These are phyloP conservation scores for Geotrichum phurueaensis DNA, from an alignment of 1,139 yeast genomes.

Conservation along the genomic window DNA sequence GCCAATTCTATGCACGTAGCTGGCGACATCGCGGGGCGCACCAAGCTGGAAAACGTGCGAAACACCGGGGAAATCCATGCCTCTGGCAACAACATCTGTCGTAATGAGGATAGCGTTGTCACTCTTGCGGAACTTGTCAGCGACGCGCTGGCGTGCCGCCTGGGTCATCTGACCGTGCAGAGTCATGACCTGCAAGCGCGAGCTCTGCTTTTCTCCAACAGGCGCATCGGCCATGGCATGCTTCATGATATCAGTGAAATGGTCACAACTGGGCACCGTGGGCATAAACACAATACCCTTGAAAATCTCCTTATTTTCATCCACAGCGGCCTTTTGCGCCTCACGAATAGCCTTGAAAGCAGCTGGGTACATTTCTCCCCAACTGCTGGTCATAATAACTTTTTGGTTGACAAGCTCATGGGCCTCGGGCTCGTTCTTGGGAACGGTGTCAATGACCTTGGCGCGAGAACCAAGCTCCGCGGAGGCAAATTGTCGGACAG, in stretches of 20 bases:
- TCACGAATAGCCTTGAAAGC: slow-evolving; percentile 31
- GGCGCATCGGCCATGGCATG: slow-evolving; percentile 21
- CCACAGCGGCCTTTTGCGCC: slow-evolving; percentile 17
- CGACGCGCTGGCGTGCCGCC: slow-evolving; percentile 52
- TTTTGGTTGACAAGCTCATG: slow-evolving; percentile 71
- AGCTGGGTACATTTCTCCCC: slow-evolving; percentile 36
- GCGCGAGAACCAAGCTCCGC: slow-evolving; percentile 59
- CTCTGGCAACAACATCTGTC: slow-evolving; percentile 94
- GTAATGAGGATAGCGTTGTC: slow-evolving; percentile 60
- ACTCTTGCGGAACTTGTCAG: slow-evolving; percentile 48
- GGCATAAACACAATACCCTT: slow-evolving; percentile 82
- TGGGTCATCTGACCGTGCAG: slow-evolving; percentile 75
- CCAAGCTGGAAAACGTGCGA: slow-evolving; percentile 76
- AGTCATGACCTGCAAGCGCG: slow-evolving; percentile 22
- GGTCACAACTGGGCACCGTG: slow-evolving; percentile 64
- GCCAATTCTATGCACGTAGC: slow-evolving; percentile 90
- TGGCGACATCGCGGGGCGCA: slow-evolving; percentile 65
- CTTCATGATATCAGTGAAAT: slow-evolving; percentile 40
- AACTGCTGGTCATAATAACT: slow-evolving; percentile 45
- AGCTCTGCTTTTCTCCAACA: slow-evolving; percentile 9
- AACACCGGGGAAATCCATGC: slow-evolving; percentile 87
- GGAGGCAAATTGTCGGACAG: slow-evolving; percentile 60
- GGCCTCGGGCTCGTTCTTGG: slow-evolving; percentile 68
- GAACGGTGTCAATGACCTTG: slow-evolving; percentile 69
- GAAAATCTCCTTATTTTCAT: slow-evolving; percentile 38